Percentiles rank a stretch among this genome's conserved stretches.
Evolutionary conservation across 1,139 yeast species (phyloP).

Genomic region (Saccharomyces uvarum): DNA sequence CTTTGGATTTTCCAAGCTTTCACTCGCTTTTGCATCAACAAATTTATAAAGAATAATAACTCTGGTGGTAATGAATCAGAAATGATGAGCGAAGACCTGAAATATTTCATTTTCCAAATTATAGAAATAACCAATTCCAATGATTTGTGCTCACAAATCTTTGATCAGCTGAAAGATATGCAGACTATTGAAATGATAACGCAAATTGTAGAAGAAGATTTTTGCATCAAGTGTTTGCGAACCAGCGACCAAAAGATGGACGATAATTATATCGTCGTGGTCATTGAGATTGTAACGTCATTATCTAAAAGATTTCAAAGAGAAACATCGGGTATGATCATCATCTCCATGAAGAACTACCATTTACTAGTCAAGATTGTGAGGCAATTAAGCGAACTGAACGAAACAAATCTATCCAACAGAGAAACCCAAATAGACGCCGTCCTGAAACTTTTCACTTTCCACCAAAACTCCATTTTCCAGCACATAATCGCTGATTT

Average conservation of each 20-base stretch:
- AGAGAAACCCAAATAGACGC: slow-evolving; percentile 19
- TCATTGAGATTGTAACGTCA: slow-evolving; percentile 21
- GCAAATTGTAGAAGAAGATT: slow-evolving; percentile 21
- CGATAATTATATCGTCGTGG: slow-evolving; percentile 14
- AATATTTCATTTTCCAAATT: slow-evolving; percentile 18
- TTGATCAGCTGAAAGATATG: slow-evolving; percentile 20
- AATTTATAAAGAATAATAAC: background rate
- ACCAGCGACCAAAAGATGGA: slow-evolving; percentile 5
- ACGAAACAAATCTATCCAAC: slow-evolving; percentile 8
- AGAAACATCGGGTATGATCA: background rate
- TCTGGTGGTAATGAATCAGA: background rate
- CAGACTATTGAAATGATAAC: slow-evolving; percentile 14
- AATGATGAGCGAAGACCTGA: slow-evolving; percentile 6
- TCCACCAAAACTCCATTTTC: slow-evolving; percentile 26
- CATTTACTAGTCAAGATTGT: slow-evolving; percentile 13
- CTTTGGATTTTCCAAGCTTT: slow-evolving; percentile 28
- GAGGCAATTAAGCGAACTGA: slow-evolving; percentile 11
- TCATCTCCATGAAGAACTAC: slow-evolving; percentile 7
- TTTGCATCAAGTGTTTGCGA: slow-evolving; percentile 19
- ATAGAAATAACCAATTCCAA: slow-evolving; percentile 19
- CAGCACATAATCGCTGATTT: slow-evolving; percentile 16
- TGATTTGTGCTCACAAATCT: slow-evolving; percentile 23
- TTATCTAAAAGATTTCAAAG: slow-evolving; percentile 18
- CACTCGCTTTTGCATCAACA: slow-evolving; percentile 18
- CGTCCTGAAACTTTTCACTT: slow-evolving; percentile 24